Conservation (phyloP, 192 early-diverging fungal genomes). For the Dimargaris xerosporica region DNA sequence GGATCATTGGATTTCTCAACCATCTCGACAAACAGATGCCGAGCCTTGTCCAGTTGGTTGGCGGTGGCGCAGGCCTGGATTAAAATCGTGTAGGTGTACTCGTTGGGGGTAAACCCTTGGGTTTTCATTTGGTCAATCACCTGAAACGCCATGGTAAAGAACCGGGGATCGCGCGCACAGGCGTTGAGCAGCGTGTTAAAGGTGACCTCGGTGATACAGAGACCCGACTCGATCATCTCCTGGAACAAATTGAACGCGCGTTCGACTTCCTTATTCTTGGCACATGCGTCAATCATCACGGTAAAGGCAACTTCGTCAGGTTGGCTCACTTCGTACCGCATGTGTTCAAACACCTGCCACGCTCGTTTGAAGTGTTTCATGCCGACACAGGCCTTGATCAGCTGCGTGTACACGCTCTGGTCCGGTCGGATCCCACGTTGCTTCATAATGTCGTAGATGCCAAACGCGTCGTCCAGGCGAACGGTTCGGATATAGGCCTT, state of each 20-base stretch:
- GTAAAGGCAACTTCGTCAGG: conserved; percentile 70
- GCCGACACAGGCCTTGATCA: conserved; percentile 72
- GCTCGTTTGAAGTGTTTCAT: conserved; percentile 53
- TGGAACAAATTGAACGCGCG: conserved; percentile 79
- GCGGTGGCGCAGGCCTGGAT: conserved; percentile 56
- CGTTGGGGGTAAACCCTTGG: conserved; percentile 67
- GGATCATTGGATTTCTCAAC: conserved; percentile 27
- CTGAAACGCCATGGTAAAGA: conserved; percentile 68
- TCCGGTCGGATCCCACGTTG: conserved; percentile 31
- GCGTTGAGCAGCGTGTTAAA: conserved; percentile 82
- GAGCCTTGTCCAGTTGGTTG: conserved; percentile 53
- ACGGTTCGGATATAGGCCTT: conserved; percentile 41
- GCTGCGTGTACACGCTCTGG: conserved; percentile 53
- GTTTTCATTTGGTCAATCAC: conserved; percentile 70
- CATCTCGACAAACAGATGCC: conserved; percentile 43
- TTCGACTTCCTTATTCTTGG: conserved; percentile 71
- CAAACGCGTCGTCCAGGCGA: conserved; percentile 54
- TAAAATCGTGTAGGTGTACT: conserved; percentile 67
- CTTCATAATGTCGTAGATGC: conserved; percentile 67
- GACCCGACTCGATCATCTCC: conserved; percentile 58
- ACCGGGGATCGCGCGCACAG: conserved; percentile 59
- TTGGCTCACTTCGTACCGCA: conserved; percentile 56
- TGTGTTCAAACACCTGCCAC: conserved; percentile 82
- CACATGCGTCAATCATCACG: conserved; percentile 87
- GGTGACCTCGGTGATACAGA: conserved; percentile 67